A percentile compares a stretch with the other conserved stretches of the same genome.
Conservation (phyloP, 179 eudicot species). For the Gypsophila paniculata region DNA sequence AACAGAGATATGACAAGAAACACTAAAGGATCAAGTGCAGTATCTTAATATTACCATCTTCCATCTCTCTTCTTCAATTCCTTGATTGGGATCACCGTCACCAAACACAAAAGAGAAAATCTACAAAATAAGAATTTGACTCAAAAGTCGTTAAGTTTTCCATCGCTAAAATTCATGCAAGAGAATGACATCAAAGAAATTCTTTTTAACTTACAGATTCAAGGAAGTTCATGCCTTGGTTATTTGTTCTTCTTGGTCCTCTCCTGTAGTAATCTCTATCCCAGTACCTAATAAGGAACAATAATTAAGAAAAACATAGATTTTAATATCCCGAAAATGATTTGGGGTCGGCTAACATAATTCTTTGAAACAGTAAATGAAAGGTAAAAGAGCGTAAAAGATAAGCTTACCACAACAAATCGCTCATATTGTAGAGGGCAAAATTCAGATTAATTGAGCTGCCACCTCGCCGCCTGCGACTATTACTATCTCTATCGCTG, state of each 20-base stretch:
- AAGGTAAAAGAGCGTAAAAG: background rate
- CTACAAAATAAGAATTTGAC: constrained; percentile 36
- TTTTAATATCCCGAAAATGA: background rate
- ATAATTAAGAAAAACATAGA: constrained; percentile 1
- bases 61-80: constrained; percentile 98
- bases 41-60: constrained; percentile 84
- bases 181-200: constrained; percentile 4
- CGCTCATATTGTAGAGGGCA: constrained; percentile 48
- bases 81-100: constrained; percentile 99
- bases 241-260: constrained; percentile 41
- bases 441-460: constrained; percentile 61
- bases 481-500: constrained; percentile 58
- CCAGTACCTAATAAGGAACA: constrained; percentile 62
- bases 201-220: constrained; percentile 60
- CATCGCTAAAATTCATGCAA: constrained; percentile 5
- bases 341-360: too few relatives aligned
- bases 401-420: constrained; percentile 70
- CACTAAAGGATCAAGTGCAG: constrained; percentile 47
- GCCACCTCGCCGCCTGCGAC: constrained; percentile 74
- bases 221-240: constrained; percentile 73
- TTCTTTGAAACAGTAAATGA: too few relatives aligned
- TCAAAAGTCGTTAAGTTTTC: constrained; percentile 16
- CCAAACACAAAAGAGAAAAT: constrained; percentile 95
- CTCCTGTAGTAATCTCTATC: constrained; percentile 87
- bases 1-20: constrained; percentile 15